phyloP scores from a whole-genome alignment of 345 rosid species.

The Hibiscus syriacus region DNA sequence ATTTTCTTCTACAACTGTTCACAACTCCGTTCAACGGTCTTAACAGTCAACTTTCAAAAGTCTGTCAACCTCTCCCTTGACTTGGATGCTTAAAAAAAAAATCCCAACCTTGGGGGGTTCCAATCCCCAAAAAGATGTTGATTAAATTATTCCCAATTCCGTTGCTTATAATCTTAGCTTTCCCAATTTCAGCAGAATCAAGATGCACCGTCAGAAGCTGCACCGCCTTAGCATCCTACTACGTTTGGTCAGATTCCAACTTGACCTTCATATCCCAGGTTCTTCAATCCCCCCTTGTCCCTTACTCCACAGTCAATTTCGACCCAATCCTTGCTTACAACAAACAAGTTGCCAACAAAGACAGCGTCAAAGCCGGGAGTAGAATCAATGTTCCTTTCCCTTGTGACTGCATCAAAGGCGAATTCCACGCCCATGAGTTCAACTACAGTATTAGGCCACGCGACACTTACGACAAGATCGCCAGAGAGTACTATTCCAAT shows the following conservation, averaged over 20 bases:
- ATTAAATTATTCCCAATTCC: slow-evolving; percentile 3
- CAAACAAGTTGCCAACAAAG: slow-evolving; percentile 23
- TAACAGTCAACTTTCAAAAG: background rate
- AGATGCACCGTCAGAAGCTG: slow-evolving; percentile 32
- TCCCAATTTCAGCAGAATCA: slow-evolving; percentile 24
- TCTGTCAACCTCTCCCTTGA: background rate
- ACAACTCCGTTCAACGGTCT: slow-evolving; percentile 6
- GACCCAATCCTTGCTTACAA: slow-evolving; percentile 26
- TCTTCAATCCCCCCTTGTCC: slow-evolving; percentile 19
- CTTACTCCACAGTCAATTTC: background rate
- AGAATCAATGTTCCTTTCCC: slow-evolving; percentile 51
- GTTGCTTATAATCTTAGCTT: slow-evolving; percentile 11
- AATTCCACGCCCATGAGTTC: slow-evolving; percentile 43
- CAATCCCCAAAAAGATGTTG: slow-evolving; percentile 12
- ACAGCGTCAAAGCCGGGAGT: slow-evolving; percentile 4
- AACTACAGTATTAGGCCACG: slow-evolving; percentile 8
- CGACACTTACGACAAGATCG: slow-evolving; percentile 33
- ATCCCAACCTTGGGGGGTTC: background rate
- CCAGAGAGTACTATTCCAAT: slow-evolving; percentile 24
- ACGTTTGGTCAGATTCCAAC: slow-evolving; percentile 25
- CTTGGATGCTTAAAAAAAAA: background rate
- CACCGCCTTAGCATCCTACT: slow-evolving; percentile 62
- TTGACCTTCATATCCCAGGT: slow-evolving; percentile 38
- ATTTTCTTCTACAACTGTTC: background rate
- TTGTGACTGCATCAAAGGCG: slow-evolving; percentile 41